phyloP scores from a whole-genome alignment of 768 basidiomycete species.

The Tricholoma matsutake region DNA sequence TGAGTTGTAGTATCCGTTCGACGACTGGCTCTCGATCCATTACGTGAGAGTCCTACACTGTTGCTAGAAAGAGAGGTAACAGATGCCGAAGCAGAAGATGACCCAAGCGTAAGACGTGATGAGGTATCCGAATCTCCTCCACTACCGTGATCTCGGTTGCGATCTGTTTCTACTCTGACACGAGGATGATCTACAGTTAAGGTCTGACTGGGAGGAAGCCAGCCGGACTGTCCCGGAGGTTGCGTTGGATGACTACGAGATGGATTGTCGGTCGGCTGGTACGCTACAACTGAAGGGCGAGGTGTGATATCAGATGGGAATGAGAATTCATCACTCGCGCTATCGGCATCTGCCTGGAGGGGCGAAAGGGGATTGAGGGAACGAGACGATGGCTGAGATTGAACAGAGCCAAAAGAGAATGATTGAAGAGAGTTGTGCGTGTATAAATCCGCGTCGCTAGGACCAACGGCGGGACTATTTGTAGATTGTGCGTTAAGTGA shows the following conservation, averaged over 20 bases:
- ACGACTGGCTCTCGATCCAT: slow-evolving; percentile 25
- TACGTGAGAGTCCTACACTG: slow-evolving; percentile 29
- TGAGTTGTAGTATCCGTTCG: slow-evolving; percentile 31
- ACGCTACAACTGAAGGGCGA: slow-evolving; percentile 44
- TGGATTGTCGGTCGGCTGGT: slow-evolving; percentile 15
- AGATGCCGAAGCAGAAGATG: slow-evolving; percentile 43
- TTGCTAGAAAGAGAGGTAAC: slow-evolving; percentile 39
- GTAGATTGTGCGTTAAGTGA: background rate
- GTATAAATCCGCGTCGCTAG: slow-evolving; percentile 29
- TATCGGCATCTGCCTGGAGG: slow-evolving; percentile 30
- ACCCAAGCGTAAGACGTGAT: slow-evolving; percentile 50
- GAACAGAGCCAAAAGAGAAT: slow-evolving; percentile 46
- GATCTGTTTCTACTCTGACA: slow-evolving; percentile 5
- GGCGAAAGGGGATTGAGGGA: slow-evolving; percentile 37
- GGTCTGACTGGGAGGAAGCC: slow-evolving; percentile 8
- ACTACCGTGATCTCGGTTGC: slow-evolving; percentile 6
- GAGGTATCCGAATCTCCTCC: slow-evolving; percentile 36
- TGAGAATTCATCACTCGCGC: slow-evolving; percentile 32
- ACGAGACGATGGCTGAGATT: slow-evolving; percentile 26
- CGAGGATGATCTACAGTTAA: slow-evolving; percentile 2
- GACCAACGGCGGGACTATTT: slow-evolving; percentile 3
- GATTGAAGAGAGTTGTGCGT: slow-evolving; percentile 42
- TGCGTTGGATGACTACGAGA: slow-evolving; percentile 33
- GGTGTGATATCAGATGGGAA: slow-evolving; percentile 44
- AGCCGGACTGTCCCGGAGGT: slow-evolving; percentile 13